A percentile compares a stretch with the other conserved stretches of the same genome.
Evolutionary conservation across 225 moss, liverwort and hornwort species (phyloP).

Genomic region (Marchantia paleacea): DNA sequence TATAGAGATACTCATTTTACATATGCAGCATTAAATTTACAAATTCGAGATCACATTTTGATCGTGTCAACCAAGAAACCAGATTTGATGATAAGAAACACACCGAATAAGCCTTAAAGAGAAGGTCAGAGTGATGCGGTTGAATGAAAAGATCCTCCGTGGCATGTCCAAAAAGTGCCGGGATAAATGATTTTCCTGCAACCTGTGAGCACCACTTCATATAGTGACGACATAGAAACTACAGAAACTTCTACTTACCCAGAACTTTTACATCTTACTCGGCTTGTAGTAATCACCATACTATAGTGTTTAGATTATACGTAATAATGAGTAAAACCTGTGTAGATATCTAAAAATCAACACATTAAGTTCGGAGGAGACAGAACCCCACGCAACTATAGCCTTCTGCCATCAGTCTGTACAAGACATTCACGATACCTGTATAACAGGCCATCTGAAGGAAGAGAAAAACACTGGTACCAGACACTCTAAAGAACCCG

Average conservation of each 20-base stretch:
- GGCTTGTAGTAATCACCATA: too few species aligned
- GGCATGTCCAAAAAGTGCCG: conserved; percentile 93
- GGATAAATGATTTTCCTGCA: conserved; percentile 76
- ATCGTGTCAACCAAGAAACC: background rate
- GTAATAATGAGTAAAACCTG: too few species aligned
- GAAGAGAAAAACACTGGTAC: background rate
- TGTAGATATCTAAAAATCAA: too few species aligned
- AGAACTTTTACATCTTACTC: too few species aligned
- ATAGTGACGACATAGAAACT: background rate
- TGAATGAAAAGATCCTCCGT: conserved; percentile 85
- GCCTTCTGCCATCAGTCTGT: too few species aligned
- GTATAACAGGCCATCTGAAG: background rate
- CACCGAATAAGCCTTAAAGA: conserved; percentile 77
- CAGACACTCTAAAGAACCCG: background rate
- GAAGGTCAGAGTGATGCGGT: conserved; percentile 87
- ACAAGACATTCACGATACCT: too few species aligned
- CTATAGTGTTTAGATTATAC: too few species aligned
- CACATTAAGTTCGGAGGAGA: too few species aligned
- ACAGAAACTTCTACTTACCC: background rate
- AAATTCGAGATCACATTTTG: background rate
- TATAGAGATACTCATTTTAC: too few species aligned
- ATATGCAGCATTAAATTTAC: background rate
- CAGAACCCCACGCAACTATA: too few species aligned
- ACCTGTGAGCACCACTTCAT: conserved; percentile 42
- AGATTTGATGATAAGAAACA: conserved; percentile 8